These are phyloP conservation scores for Corylus heterophylla DNA, from an alignment of 306 rosid genomes.

Conservation along the genomic window DNA sequence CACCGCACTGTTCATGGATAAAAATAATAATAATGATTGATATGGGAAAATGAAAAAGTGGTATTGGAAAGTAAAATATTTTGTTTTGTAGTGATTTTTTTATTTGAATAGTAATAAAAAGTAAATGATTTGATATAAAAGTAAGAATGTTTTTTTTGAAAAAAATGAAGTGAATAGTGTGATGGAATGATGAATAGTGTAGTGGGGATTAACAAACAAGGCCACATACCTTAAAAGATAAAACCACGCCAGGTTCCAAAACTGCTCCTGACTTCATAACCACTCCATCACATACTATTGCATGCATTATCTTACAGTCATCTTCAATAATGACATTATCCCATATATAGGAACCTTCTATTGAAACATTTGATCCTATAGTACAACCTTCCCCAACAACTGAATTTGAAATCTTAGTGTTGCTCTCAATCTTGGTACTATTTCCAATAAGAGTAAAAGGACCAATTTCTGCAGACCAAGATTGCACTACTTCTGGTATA, in stretches of 20 bases:
- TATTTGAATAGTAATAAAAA: too few relatives aligned
- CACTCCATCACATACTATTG: constrained; percentile 92
- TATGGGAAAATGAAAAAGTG: too few relatives aligned
- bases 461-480: constrained; percentile 81
- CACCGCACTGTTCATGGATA: too few relatives aligned
- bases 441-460: constrained; percentile 82
- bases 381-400: constrained; percentile 84
- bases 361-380: constrained; percentile 77
- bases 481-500: constrained; percentile 65
- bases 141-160: too few relatives aligned
- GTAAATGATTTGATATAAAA: too few relatives aligned
- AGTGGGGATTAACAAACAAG: too few relatives aligned
- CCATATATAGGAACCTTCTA: constrained; percentile 94
- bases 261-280: constrained; percentile 66
- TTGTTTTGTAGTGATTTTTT: too few relatives aligned
- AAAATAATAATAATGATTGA: too few relatives aligned
- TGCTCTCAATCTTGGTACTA: constrained; percentile 74
- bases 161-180: too few relatives aligned
- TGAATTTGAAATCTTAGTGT: constrained; percentile 68
- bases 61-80: too few relatives aligned
- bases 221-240: constrained; percentile 82
- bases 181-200: too few relatives aligned
- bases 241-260: constrained; percentile 17
- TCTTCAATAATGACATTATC: constrained; percentile 81
- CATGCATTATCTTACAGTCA: constrained; percentile 82